These are phyloP conservation scores for Smallanthus sonchifolius DNA, from an alignment of 129 eudicot species.

Conservation along the genomic window DNA sequence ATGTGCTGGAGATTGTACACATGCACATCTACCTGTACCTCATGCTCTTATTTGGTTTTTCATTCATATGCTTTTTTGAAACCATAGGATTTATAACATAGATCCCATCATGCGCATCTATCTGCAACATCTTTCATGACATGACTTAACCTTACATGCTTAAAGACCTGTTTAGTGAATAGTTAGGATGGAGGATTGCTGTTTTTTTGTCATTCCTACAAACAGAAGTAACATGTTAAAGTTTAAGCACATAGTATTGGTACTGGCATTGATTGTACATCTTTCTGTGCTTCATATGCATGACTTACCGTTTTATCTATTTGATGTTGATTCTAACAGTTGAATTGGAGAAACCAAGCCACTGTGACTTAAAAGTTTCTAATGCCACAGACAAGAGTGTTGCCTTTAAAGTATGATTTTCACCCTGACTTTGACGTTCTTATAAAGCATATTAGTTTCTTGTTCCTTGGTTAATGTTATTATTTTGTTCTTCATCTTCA, in stretches of 20 bases:
- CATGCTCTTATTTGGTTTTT: neutral
- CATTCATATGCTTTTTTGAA: neutral
- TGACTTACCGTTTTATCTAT: too few species aligned
- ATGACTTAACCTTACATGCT: too few species aligned
- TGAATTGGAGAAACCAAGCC: constrained; percentile 87
- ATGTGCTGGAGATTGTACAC: neutral
- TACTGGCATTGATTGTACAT: neutral
- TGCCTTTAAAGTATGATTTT: constrained; percentile 72
- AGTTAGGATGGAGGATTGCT: too few species aligned
- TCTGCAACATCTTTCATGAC: too few species aligned
- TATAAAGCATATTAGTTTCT: neutral
- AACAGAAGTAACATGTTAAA: too few species aligned
- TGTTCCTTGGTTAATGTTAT: constrained; percentile 4
- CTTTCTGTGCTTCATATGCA: neutral
- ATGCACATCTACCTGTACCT: neutral
- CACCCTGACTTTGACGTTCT: neutral
- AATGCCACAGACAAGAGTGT: constrained; percentile 67
- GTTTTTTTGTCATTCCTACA: too few species aligned
- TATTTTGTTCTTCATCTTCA: neutral
- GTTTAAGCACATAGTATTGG: too few species aligned
- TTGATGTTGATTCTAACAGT: constrained; percentile 32
- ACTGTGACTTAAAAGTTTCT: constrained; percentile 76
- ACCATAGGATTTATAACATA: neutral
- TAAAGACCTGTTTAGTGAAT: too few species aligned
- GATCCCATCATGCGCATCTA: too few species aligned